These are phyloP conservation scores for Schizopora paradoxa DNA, from an alignment of 1,284 basidiomycete genomes.

Conservation along the genomic window DNA sequence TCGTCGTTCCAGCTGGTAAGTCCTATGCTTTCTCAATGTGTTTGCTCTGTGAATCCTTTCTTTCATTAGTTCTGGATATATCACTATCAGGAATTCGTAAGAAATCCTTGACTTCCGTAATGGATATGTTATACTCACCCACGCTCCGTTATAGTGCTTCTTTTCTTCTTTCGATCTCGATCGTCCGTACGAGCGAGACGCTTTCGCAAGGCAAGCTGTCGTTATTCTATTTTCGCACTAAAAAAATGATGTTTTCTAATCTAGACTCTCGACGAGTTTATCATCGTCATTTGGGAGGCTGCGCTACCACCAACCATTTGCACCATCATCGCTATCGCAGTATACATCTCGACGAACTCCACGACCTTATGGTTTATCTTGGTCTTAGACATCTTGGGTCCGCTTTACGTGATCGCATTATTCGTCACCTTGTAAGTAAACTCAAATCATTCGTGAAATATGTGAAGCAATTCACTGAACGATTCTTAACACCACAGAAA, in stretches of 20 bases:
- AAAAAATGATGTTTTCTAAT: not conserved
- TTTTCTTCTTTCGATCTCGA: constrained; percentile 7
- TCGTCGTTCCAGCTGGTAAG: too few relatives aligned
- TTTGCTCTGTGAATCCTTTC: too few relatives aligned
- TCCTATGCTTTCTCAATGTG: too few relatives aligned
- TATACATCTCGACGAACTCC: constrained; percentile 21
- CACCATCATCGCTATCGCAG: constrained; percentile 24
- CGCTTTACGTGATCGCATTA: constrained; percentile 31
- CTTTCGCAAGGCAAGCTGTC: constrained; percentile 7
- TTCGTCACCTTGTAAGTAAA: constrained; percentile 27
- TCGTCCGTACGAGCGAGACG: constrained; percentile 1
- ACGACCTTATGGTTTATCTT: constrained; percentile 26
- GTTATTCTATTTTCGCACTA: not conserved
- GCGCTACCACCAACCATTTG: constrained; percentile 28
- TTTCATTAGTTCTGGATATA: too few relatives aligned
- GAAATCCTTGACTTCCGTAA: too few relatives aligned
- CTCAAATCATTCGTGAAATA: not conserved
- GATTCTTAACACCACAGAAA: not conserved
- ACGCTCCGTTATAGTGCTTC: constrained; percentile 7
- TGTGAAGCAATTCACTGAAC: too few relatives aligned
- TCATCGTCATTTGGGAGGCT: constrained; percentile 29
- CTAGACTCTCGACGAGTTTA: constrained; percentile 20
- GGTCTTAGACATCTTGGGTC: constrained; percentile 28
- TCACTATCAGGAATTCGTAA: too few relatives aligned
- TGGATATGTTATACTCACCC: too few relatives aligned